Percentiles rank a stretch among this genome's conserved stretches.
Conservation (phyloP, 129 eudicot species). For the Arctium minus region DNA sequence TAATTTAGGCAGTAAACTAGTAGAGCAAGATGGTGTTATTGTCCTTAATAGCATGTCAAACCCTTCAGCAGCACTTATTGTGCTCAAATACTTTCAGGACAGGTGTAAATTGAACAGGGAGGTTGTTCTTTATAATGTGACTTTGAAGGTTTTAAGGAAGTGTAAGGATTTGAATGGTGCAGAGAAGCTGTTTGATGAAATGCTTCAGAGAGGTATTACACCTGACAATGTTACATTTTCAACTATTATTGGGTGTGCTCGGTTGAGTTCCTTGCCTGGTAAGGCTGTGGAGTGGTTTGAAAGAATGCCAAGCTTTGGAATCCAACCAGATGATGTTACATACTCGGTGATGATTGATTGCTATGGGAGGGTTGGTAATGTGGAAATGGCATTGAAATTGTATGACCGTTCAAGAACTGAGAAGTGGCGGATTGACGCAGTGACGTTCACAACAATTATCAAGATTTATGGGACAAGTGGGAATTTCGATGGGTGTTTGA, state of each 20-base stretch:
- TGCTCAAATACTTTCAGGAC: slow-evolving; percentile 49
- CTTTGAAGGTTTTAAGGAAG: slow-evolving; percentile 75
- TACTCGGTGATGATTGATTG: slow-evolving; percentile 82
- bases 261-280: slow-evolving; percentile 54
- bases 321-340: slow-evolving; percentile 70
- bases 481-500: slow-evolving; percentile 90
- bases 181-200: slow-evolving; percentile 70
- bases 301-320: slow-evolving; percentile 56
- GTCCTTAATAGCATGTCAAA: slow-evolving; percentile 73
- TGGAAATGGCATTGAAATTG: slow-evolving; percentile 68
- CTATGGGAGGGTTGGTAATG: slow-evolving; percentile 70
- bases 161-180: slow-evolving; percentile 58
- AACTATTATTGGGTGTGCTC: slow-evolving; percentile 75
- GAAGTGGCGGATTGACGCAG: slow-evolving; percentile 72
- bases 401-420: slow-evolving; percentile 82
- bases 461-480: slow-evolving; percentile 55
- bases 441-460: slow-evolving; percentile 61
- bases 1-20: slow-evolving; percentile 38
- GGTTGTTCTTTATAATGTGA: slow-evolving; percentile 67
- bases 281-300: slow-evolving; percentile 94
- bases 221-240: slow-evolving; percentile 88
- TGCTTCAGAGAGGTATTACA: slow-evolving; percentile 63
- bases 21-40: slow-evolving; percentile 71
- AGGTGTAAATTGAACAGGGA: slow-evolving; percentile 36
- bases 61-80: slow-evolving; percentile 39